Conservation (phyloP, 306 rosid species). For the Spatholobus suberectus region DNA sequence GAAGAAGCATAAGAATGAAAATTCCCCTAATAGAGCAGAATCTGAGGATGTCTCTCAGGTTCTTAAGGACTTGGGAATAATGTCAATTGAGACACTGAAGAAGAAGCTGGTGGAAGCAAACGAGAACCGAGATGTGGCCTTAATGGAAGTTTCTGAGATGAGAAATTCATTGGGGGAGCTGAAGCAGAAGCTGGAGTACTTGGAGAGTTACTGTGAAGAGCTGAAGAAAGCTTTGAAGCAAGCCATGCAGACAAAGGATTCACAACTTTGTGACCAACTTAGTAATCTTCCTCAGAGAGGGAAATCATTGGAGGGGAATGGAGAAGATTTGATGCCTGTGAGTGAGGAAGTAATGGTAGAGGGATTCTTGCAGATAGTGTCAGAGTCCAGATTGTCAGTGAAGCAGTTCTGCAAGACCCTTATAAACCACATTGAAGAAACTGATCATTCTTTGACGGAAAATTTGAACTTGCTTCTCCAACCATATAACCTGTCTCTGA, state of each 20-base stretch:
- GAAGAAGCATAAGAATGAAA: conserved; percentile 73
- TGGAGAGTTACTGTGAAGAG: conserved; percentile 91
- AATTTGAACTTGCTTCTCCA: conserved; percentile 78
- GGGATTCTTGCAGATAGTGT: conserved; percentile 91
- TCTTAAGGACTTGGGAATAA: conserved; percentile 73
- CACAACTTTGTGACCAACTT: conserved; percentile 54
- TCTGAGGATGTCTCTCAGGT: conserved; percentile 91
- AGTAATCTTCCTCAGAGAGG: conserved; percentile 57
- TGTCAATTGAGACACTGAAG: conserved; percentile 78
- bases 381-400: conserved; percentile 92
- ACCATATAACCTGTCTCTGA: conserved; percentile 76
- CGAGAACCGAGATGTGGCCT: conserved; percentile 74
- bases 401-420: conserved; percentile 88
- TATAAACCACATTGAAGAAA: conserved; percentile 74
- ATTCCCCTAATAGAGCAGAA: conserved; percentile 78
- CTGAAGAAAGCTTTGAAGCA: conserved; percentile 86
- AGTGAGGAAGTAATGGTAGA: conserved; percentile 89
- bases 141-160: conserved; percentile 85
- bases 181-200: conserved; percentile 78
- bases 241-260: conserved; percentile 60
- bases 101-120: conserved; percentile 79
- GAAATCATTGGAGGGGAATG: conserved; percentile 52
- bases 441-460: conserved; percentile 65
- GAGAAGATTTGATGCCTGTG: conserved; percentile 71
- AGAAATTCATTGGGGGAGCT: conserved; percentile 84